These are phyloP conservation scores for Dactylellina drechsleri DNA, from an alignment of 2,329 filamentous ascomycete genomes.

Conservation along the genomic window DNA sequence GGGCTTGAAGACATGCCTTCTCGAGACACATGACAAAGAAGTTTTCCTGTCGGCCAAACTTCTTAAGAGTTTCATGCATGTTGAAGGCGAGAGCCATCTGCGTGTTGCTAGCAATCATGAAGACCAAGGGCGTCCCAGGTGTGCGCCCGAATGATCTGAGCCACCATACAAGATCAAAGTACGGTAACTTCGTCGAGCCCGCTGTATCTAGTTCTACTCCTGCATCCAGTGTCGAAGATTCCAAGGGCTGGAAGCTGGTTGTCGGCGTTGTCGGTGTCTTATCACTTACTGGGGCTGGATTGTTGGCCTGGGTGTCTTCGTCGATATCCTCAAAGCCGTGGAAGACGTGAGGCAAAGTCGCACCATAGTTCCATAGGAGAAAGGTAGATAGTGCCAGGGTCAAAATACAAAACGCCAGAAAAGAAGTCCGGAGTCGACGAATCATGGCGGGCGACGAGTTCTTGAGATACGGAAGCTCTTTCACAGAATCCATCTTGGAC, in stretches of 20 bases:
- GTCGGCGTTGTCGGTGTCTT: slow-evolving; percentile 11
- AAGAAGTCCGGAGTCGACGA: slow-evolving; percentile 43
- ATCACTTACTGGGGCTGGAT: slow-evolving; percentile 15
- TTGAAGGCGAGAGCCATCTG: slow-evolving; percentile 52
- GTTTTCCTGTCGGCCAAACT: slow-evolving; percentile 27
- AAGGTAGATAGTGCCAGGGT: slow-evolving; percentile 46
- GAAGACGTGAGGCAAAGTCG: slow-evolving; percentile 35
- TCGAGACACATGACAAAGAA: slow-evolving; percentile 47
- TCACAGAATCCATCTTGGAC: slow-evolving; percentile 49
- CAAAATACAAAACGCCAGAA: slow-evolving; percentile 44
- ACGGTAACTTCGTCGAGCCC: slow-evolving; percentile 43
- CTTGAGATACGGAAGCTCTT: slow-evolving; percentile 39
- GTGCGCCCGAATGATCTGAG: slow-evolving; percentile 40
- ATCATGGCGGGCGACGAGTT: slow-evolving; percentile 48
- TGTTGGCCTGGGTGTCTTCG: slow-evolving; percentile 30
- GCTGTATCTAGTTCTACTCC: slow-evolving; percentile 33
- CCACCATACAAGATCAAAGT: slow-evolving; percentile 53
- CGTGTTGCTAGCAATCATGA: slow-evolving; percentile 41
- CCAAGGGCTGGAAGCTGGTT: background rate
- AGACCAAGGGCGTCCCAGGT: slow-evolving; percentile 38
- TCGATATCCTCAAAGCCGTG: slow-evolving; percentile 47
- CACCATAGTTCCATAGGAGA: slow-evolving; percentile 47
- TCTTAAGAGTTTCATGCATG: slow-evolving; percentile 47
- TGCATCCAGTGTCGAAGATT: slow-evolving; percentile 4
- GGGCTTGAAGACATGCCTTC: slow-evolving; percentile 48